Conservation (phyloP, 306 rosid species). For the Lathyrus sativus region DNA sequence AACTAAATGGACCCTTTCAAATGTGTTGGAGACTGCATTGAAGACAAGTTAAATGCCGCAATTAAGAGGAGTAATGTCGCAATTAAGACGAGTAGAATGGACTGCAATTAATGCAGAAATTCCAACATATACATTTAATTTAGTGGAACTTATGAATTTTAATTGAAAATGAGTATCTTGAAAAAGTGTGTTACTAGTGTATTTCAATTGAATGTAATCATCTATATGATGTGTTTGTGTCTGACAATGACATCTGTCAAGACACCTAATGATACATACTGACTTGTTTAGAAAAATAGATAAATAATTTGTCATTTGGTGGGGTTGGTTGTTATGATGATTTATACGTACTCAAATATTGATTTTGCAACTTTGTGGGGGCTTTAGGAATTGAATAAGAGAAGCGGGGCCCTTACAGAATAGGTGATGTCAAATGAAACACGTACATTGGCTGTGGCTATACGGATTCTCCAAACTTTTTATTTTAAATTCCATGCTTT, state of each 20-base stretch:
- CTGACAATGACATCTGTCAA: neutral
- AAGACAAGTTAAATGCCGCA: no score
- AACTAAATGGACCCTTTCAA: no score
- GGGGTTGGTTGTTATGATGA: conserved; percentile 28
- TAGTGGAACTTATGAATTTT: neutral
- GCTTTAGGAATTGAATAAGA: conserved; percentile 27
- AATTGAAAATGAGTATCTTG: neutral
- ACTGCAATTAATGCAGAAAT: no score
- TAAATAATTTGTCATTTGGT: conserved; percentile 41
- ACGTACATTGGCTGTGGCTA: conserved; percentile 30
- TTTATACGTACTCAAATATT: conserved; percentile 23
- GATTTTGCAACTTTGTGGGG: conserved; percentile 33
- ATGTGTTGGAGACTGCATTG: no score
- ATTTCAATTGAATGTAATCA: neutral
- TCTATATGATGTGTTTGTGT: neutral
- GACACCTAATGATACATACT: no score
- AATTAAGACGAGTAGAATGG: no score
- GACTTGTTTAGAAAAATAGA: no score
- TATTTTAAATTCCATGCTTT: conserved; percentile 19
- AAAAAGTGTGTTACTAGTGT: neutral
- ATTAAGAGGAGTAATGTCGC: no score
- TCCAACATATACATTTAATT: neutral
- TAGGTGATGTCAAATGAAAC: conserved; percentile 27
- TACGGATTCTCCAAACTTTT: conserved; percentile 23
- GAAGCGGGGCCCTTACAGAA: conserved; percentile 18